These are phyloP conservation scores for Balakata baccata DNA, from an alignment of 345 rosid species.

Conservation along the genomic window DNA sequence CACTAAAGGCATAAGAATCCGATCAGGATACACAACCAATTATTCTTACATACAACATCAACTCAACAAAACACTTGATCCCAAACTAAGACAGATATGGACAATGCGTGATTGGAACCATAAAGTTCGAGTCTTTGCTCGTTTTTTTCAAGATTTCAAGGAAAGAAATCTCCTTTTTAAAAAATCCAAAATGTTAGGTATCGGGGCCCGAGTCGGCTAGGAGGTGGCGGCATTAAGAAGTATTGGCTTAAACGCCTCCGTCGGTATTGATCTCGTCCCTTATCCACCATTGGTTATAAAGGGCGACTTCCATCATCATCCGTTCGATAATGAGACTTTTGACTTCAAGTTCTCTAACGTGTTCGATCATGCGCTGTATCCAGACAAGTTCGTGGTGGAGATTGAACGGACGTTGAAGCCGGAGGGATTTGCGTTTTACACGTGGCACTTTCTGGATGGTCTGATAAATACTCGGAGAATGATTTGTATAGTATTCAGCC, in stretches of 20 bases:
- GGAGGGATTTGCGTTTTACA: slow-evolving; percentile 72
- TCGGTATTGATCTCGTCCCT: slow-evolving; percentile 90
- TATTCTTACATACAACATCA: slow-evolving; percentile 83
- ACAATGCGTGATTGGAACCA: slow-evolving; percentile 89
- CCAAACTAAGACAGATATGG: slow-evolving; percentile 74
- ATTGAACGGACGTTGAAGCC: slow-evolving; percentile 73
- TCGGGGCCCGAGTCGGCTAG: slow-evolving; percentile 92
- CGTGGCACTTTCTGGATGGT: slow-evolving; percentile 55
- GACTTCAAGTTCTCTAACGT: slow-evolving; percentile 92
- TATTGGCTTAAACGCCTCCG: slow-evolving; percentile 59
- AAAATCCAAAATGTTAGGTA: slow-evolving; percentile 57
- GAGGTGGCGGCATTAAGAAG: slow-evolving; percentile 75
- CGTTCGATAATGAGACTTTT: slow-evolving; percentile 60
- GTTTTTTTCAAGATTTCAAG: slow-evolving; percentile 48
- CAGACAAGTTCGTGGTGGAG: slow-evolving; percentile 68
- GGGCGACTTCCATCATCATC: slow-evolving; percentile 83
- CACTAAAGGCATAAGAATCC: slow-evolving; percentile 41
- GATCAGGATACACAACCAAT: slow-evolving; percentile 72
- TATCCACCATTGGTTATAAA: slow-evolving; percentile 64
- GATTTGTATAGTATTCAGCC: slow-evolving; percentile 60
- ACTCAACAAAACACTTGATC: slow-evolving; percentile 89
- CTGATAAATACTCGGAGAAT: slow-evolving; percentile 88
- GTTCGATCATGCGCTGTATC: slow-evolving; percentile 86
- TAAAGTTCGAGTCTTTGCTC: slow-evolving; percentile 63
- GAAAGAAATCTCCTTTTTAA: slow-evolving; percentile 40